These are phyloP conservation scores for Cercospora sp. DNA, from an alignment of 2,329 filamentous ascomycete species.

Conservation along the genomic window DNA sequence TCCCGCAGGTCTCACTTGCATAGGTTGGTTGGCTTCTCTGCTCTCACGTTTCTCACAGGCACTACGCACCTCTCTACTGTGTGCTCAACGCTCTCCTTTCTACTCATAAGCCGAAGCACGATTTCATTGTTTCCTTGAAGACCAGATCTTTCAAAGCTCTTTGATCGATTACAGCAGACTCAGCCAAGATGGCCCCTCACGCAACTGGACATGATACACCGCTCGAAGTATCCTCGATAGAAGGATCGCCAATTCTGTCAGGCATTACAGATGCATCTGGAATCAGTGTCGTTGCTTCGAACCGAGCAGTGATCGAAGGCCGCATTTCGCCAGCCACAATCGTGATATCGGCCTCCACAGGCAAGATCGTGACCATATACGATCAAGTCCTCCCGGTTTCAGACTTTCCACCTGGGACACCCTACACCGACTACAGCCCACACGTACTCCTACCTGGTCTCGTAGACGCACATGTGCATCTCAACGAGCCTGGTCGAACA, in stretches of 20 bases:
- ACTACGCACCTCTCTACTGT: background rate
- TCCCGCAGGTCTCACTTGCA: slow-evolving; percentile 10
- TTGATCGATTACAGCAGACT: background rate
- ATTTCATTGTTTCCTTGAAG: background rate
- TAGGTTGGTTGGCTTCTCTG: slow-evolving; percentile 1
- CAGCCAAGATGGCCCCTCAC: slow-evolving; percentile 34
- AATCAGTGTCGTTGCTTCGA: slow-evolving; percentile 78
- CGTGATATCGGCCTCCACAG: slow-evolving; percentile 71
- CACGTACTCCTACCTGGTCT: slow-evolving; percentile 83
- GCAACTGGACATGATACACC: slow-evolving; percentile 34
- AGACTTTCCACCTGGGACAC: slow-evolving; percentile 69
- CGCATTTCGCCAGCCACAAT: slow-evolving; percentile 80
- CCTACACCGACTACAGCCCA: slow-evolving; percentile 82
- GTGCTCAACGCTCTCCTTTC: background rate
- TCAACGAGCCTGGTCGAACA: slow-evolving; percentile 93
- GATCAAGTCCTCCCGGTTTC: slow-evolving; percentile 71
- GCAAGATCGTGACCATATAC: slow-evolving; percentile 79
- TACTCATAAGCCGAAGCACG: background rate
- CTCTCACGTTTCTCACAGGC: background rate
- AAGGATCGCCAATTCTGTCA: slow-evolving; percentile 21
- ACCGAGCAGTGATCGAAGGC: slow-evolving; percentile 76
- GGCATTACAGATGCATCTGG: slow-evolving; percentile 22
- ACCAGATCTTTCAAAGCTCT: background rate
- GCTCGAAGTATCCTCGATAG: slow-evolving; percentile 23
- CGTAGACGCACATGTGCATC: slow-evolving; percentile 94